Conservation (phyloP, 352 stramenopile genomes). For the Phytopythium ostracodes region DNA sequence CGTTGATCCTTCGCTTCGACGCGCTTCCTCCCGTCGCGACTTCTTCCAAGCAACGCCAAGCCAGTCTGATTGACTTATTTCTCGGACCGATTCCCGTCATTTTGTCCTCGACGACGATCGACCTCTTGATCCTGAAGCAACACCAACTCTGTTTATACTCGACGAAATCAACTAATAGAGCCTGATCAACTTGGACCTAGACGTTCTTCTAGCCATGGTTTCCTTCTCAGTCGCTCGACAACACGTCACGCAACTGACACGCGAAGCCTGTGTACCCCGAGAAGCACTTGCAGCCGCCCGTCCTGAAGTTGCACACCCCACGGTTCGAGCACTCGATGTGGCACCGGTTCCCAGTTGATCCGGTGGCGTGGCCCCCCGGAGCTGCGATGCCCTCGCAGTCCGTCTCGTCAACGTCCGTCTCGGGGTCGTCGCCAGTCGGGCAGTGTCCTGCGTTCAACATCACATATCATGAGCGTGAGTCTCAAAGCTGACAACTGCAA, state of each 20-base stretch:
- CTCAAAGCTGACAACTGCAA: not conserved
- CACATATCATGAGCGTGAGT: not conserved
- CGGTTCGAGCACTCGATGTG: constrained; percentile 92
- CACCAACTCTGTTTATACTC: not conserved
- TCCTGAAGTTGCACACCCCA: constrained; percentile 86
- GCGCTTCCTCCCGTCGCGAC: not conserved
- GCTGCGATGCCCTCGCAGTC: constrained; percentile 55
- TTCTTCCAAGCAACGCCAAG: not conserved
- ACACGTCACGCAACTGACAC: constrained; percentile 40
- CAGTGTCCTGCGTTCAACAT: constrained; percentile 50
- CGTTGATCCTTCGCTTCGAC: not conserved
- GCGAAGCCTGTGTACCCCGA: constrained; percentile 61
- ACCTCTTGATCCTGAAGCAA: not conserved
- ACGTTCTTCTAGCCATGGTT: not conserved
- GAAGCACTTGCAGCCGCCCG: constrained; percentile 87
- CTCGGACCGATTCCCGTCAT: not conserved
- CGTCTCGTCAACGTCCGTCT: constrained; percentile 65
- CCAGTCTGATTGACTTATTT: constrained; percentile 3
- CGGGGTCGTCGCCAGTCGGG: constrained; percentile 77
- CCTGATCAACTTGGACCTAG: not conserved
- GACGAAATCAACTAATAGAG: constrained; percentile 3
- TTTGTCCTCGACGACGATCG: constrained; percentile 4
- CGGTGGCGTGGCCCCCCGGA: constrained; percentile 32
- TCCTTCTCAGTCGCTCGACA: constrained; percentile 12
- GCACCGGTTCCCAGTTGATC: constrained; percentile 77